Conservation (phyloP, 257 asterid species). For the Ocimum tenuiflorum region DNA sequence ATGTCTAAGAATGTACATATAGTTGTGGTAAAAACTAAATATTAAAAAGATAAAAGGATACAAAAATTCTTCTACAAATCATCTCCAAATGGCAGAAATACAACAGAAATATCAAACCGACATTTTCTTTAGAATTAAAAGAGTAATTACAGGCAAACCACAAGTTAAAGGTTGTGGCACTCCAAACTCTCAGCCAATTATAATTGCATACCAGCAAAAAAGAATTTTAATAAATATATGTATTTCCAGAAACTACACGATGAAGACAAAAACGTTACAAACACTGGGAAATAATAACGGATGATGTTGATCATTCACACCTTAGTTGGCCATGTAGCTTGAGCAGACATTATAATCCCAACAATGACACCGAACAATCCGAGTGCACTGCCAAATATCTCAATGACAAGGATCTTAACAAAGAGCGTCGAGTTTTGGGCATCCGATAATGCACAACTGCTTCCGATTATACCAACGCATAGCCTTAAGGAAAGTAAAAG, state of each 20-base stretch:
- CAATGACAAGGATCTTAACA: conserved; percentile 71
- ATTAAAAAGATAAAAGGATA: no score
- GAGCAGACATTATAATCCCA: conserved; percentile 85
- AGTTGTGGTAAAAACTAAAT: no score
- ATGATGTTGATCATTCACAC: conserved; percentile 17
- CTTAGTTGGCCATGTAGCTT: conserved; percentile 74
- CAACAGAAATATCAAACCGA: not conserved
- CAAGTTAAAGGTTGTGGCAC: not conserved
- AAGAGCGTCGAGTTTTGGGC: conserved; percentile 77
- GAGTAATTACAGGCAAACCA: conserved; percentile 20
- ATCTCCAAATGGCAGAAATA: not conserved
- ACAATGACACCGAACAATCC: conserved; percentile 74
- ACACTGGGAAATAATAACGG: conserved; percentile 1
- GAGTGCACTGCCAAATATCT: conserved; percentile 76
- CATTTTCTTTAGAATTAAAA: not conserved
- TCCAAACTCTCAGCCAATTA: not conserved
- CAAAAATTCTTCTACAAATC: not conserved
- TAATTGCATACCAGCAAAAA: not conserved
- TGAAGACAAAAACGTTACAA: conserved; percentile 21
- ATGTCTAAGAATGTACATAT: no score
- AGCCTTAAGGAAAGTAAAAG: conserved; percentile 33
- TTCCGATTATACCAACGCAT: conserved; percentile 74
- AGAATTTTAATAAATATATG: not conserved
- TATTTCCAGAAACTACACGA: not conserved
- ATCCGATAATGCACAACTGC: conserved; percentile 77